Evolutionary conservation across 139 green algal genomes (phyloP).

Genomic region (Axilococcus clingmanii): DNA sequence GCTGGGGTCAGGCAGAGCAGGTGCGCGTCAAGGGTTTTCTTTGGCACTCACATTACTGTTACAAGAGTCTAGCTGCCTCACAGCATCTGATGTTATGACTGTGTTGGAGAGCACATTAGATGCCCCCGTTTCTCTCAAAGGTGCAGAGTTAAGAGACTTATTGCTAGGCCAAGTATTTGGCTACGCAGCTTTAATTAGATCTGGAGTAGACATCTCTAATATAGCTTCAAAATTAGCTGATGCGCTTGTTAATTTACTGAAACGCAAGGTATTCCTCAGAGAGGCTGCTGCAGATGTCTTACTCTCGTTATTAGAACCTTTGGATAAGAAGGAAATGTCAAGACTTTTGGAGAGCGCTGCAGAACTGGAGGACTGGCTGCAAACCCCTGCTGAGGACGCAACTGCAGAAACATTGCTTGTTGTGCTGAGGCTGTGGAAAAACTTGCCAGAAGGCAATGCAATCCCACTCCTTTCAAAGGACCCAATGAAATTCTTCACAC

Average conservation of each 20-base stretch:
- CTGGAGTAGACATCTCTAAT: conserved; percentile 8
- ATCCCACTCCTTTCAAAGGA: no score
- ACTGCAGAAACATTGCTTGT: conserved; percentile 37
- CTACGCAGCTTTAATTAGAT: conserved; percentile 37
- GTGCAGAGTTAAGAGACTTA: conserved; percentile 30
- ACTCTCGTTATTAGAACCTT: conserved; percentile 41
- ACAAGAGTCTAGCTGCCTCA: background rate
- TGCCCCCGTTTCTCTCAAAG: conserved; percentile 9
- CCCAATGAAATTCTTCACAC: background rate
- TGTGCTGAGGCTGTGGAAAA: conserved; percentile 53
- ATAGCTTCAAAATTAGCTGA: conserved; percentile 9
- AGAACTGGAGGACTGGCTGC: conserved; percentile 9
- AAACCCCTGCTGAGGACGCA: background rate
- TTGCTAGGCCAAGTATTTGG: conserved; percentile 67
- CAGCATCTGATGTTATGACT: conserved; percentile 15
- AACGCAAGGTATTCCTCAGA: conserved; percentile 58
- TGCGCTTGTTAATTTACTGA: conserved; percentile 26
- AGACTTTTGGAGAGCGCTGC: no score
- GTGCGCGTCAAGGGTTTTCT: conserved; percentile 72
- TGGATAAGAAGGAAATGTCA: background rate
- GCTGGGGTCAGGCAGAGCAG: conserved; percentile 48
- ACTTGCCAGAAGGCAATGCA: conserved; percentile 32
- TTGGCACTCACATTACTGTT: conserved; percentile 51
- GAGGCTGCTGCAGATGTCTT: conserved; percentile 33
- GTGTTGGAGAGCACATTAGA: conserved; percentile 41